Evolutionary conservation across 1,139 yeast genomes (phyloP), one percentile per base, ranked within the genome.

Genomic region (Spencermartinsiella ligniputridi): DNA sequence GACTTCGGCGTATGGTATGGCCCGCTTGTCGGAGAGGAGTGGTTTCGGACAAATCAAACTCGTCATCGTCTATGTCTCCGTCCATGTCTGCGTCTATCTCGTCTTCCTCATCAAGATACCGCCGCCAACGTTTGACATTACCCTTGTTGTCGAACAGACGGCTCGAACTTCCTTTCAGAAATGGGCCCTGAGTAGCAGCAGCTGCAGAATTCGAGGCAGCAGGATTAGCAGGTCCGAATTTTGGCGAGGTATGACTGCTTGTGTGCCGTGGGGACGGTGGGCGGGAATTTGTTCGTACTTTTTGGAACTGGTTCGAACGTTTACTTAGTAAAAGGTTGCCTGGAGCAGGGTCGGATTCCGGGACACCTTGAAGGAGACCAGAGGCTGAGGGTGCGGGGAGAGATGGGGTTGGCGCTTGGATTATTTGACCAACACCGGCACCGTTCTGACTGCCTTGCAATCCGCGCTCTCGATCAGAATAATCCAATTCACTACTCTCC

Each of bases 81-180:
- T 43, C 48, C 9, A 54, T 53, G 16, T 51, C 57, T 18, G 55
- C 62, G 19, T 56, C 57, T 35, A 53, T 55, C 34, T 47, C 55
- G 25, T 57, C 62, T 24, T 49, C 57, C n/a, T 49, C 42, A 44
- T 45, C 36, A 38, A 42, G 43, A 16, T 47, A 47, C 15, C 50
- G 46, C 35, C 56, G 45, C 60, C 64, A 53, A 36, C 63, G 49
- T 42, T 64, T 49, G 43, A 59, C 40, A 33, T 60, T 58, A 70
- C 72, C 46, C n/a, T 34, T 20, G 35, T 11, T 22, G 18, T 41
- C 44, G 22, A 41, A 41, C 15, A 32, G 9, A 8, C 41, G 40
- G 11, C 41, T 22, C 15, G 44, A 25, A 21, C 40, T 41, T 6
- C 44, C 44, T 20, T 40, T 16, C 6, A 27, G 32, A 27, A 27